phyloP scores from a whole-genome alignment of 164 flowering plant species.

The Malania oleifera region DNA sequence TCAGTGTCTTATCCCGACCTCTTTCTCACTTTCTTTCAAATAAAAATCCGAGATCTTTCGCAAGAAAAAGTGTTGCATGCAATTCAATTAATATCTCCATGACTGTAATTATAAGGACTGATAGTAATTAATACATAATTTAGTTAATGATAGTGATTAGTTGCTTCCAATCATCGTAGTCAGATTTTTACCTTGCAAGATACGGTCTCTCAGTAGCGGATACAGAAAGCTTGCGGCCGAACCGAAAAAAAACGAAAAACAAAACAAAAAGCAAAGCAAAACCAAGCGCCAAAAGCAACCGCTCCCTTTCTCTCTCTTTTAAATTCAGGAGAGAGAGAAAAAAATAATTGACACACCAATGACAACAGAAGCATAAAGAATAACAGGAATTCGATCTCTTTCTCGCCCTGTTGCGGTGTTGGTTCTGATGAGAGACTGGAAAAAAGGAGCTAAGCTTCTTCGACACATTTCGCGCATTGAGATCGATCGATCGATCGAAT shows the following conservation, averaged over 20 bases:
- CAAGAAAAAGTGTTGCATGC: no score
- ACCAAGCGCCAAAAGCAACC: conserved; percentile 13
- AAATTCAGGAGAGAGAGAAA: no score
- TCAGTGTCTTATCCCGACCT: no score
- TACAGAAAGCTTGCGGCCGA: conserved; percentile 20
- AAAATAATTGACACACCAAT: not conserved
- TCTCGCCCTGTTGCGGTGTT: not conserved
- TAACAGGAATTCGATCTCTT: not conserved
- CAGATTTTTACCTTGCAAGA: not conserved
- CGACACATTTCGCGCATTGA: not conserved
- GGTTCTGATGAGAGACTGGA: not conserved
- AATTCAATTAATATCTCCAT: no score
- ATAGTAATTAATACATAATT: no score
- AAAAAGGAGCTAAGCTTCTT: not conserved
- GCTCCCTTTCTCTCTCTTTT: conserved; percentile 3
- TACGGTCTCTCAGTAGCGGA: conserved; percentile 7
- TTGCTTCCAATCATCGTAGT: no score
- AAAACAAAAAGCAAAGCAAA: not conserved
- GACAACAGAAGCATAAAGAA: not conserved
- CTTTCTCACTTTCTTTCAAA: no score
- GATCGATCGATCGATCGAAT: no score
- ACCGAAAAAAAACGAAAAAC: conserved; percentile 12
- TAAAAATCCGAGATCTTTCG: no score
- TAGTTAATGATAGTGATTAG: no score
- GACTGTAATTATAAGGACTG: no score